A percentile compares a stretch with the other conserved stretches of the same genome.
Evolutionary conservation across 768 basidiomycete species (phyloP).

Genomic region (Suillus americanus): DNA sequence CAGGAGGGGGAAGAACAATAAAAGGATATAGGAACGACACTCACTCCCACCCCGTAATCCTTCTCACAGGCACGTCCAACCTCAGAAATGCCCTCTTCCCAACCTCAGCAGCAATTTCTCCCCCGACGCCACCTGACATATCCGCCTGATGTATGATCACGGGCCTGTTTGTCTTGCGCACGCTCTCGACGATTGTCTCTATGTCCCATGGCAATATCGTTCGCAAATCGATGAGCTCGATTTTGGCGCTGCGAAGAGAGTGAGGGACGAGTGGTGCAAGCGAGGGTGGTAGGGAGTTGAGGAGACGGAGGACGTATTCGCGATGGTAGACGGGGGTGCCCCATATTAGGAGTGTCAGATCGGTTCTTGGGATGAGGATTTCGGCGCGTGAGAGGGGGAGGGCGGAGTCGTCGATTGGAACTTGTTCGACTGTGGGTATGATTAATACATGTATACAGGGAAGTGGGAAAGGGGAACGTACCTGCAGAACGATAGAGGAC

Average conservation of each 20-base stretch:
- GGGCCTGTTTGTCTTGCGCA: slow-evolving; percentile 79
- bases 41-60: slow-evolving; percentile 94
- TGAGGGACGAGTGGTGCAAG: slow-evolving; percentile 66
- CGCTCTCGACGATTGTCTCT: slow-evolving; percentile 77
- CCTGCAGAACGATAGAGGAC: slow-evolving; percentile 89
- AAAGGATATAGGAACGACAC: slow-evolving; percentile 32
- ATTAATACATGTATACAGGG: slow-evolving; percentile 1
- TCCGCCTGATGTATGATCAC: slow-evolving; percentile 94
- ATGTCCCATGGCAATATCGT: slow-evolving; percentile 91
- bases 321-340: slow-evolving; percentile 93
- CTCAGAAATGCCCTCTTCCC: slow-evolving; percentile 83
- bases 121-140: slow-evolving; percentile 80
- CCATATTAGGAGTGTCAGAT: slow-evolving; percentile 87
- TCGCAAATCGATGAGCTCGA: slow-evolving; percentile 89
- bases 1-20: slow-evolving; percentile 2
- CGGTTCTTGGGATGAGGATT: slow-evolving; percentile 66
- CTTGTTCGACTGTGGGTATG: slow-evolving; percentile 73
- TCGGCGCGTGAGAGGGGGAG: slow-evolving; percentile 87
- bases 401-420: slow-evolving; percentile 82
- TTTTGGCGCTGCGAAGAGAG: slow-evolving; percentile 62
- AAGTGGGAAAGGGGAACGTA: slow-evolving; percentile 23
- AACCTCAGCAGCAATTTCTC: slow-evolving; percentile 89
- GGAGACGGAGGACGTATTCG: slow-evolving; percentile 76
- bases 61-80: slow-evolving; percentile 82
- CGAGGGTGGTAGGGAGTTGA: slow-evolving; percentile 62